Base-by-base conservation (phyloP, 768 basidiomycete species). In the Termitomyces sp. region DNA sequence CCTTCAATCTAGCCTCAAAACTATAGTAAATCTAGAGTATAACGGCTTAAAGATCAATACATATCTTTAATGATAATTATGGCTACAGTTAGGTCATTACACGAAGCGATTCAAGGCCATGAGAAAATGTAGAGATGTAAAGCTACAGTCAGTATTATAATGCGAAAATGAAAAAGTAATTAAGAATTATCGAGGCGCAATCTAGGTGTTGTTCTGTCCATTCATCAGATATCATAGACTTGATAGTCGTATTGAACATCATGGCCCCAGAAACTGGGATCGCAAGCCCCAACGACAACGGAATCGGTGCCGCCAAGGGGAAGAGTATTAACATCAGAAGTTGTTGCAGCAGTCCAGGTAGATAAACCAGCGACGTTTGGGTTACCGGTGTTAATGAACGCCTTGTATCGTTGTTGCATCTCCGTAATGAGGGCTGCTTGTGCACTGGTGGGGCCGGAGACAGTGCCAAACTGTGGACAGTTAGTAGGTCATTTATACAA, bases 221-320 rank as follows among this genome's bases (percentile, higher is more conserved):
- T 48, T 53, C 38, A 63, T 69, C 73, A 80, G 61, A 78, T 71
- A 63, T 70, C 65, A 61, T 72, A 88, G 52, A 83, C 72, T 68
- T 91, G 88, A 70, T 90, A 91, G 72, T 91, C 90, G 65, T 84
- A 92, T 36, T 73, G 73, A 28, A 86, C 82, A 18, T 64, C 70
- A 10, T 70, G 62, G 22, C 90, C 90, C 88, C 89, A 91, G 72
- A 88, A 88, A 51, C 68, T 74, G 26, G 84, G 79, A 57, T 73
- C 75, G 65, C 89, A 92, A 14, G 85, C 84, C 53, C 83, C 85
- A 32, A 79, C 70, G 38, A 78, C 61, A 3, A 77, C 77, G 58
- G 76, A 66, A 51, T 80, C 84, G 7, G 77, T 66, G 22, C 83
- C 83, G 43, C 89, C 90, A 30, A 92, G 74, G 54, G 80, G 71